A percentile compares a stretch with the other conserved stretches of the same genome.
Conservation (phyloP, 179 eudicot genomes). For the Drosera spatulata region DNA sequence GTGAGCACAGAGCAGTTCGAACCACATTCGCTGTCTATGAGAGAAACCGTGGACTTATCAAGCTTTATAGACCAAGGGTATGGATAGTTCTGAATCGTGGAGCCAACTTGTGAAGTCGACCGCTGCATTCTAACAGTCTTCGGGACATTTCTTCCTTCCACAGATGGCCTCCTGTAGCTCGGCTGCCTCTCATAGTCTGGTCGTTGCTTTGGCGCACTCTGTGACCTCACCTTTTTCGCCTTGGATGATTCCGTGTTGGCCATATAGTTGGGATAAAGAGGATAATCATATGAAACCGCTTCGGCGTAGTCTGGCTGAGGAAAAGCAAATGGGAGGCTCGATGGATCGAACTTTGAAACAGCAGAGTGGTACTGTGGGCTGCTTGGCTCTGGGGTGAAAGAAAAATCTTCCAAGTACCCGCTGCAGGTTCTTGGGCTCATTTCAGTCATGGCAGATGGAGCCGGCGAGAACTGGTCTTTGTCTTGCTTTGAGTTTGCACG, state of each 20-base stretch:
- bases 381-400: conserved; percentile 52
- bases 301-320: conserved; percentile 43
- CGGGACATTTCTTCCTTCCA: conserved; percentile 81
- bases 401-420: conserved; percentile 64
- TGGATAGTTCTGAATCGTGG: conserved; percentile 45
- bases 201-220: conserved; percentile 88
- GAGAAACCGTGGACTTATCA: conserved; percentile 57
- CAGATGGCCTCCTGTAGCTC: conserved; percentile 50
- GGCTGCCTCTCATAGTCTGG: conserved; percentile 67
- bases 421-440: conserved; percentile 64
- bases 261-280: conserved; percentile 76
- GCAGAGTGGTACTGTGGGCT: conserved; percentile 60
- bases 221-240: conserved; percentile 70
- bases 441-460: conserved; percentile 63
- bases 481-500: conserved; percentile 20
- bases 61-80: conserved; percentile 80
- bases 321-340: conserved; percentile 17
- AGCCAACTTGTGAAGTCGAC: conserved; percentile 64
- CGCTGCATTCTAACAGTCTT: conserved; percentile 79
- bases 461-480: conserved; percentile 43
- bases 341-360: conserved; percentile 37
- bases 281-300: conserved; percentile 34
- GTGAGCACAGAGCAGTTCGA: conserved; percentile 74
- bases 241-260: conserved; percentile 83
- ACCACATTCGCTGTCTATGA: conserved; percentile 87